Base-by-base conservation (phyloP, 2,329 filamentous ascomycete species). In the Lachnellula suecica region DNA sequence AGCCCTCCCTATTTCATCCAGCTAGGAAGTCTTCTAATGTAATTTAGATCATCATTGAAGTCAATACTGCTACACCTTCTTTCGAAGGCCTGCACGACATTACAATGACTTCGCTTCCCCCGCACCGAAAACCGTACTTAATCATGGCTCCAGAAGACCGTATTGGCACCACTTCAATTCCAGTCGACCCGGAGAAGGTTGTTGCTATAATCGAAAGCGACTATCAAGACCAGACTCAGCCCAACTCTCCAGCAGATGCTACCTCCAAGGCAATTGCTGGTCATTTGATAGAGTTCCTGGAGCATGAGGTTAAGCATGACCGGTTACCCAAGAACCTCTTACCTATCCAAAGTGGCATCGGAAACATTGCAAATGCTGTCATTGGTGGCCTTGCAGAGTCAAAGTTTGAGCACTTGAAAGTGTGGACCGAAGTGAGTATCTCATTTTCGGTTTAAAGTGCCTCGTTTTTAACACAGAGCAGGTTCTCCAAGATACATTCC, bases 31-130 rank as follows among this genome's bases (percentile, higher is more conserved):
- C 25, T 19, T 38, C 56, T 61, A 31, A 59, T 22, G 27, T 6
- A 38, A 13, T 47, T 9, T 24, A 79, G 81, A 83, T 96, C 72
- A 91, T 96, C 66, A 89, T 96, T 66, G 91, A 96, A 74, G 88
- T 96, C 72, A 96, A 96, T 77, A 96, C 91, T 0, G 77, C 90
- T 1, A 82, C 89, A 46, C 91, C 91, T 4, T 90, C 84, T 40
- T 92, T 96, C 66, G 87, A 94, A 70, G 91, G 90, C 47, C 81
- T 96, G 17, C 91, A 96, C 77, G 91, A 96, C 66, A 95, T 96
- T 68, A 91, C 88, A 56, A 87, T 92, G 80, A 90, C 87, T n/a
- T 88, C 94, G 61, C 75, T 92, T 10, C 91, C 91, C 17, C 91
- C 91, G 2, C 74, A 79, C 59, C 80, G 90, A 61, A 95, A 94